A percentile compares a stretch with the other conserved stretches of the same genome.
phyloP scores from a whole-genome alignment of 2,329 filamentous ascomycete genomes.

The Monosporascus sp. region DNA sequence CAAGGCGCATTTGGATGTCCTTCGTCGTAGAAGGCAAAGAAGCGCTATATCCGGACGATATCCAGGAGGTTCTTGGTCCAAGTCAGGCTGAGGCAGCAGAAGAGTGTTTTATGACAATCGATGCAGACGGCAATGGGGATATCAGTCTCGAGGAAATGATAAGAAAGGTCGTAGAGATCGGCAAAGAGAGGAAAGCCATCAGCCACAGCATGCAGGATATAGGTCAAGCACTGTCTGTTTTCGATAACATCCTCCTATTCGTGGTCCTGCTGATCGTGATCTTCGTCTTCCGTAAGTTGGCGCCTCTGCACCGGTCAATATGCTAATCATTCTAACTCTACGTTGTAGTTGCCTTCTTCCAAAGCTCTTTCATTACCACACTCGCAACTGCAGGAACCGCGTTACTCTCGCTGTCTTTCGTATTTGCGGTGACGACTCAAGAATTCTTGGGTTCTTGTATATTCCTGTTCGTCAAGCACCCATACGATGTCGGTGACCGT shows the following conservation, averaged over 20 bases:
- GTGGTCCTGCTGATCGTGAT: constrained; percentile 76
- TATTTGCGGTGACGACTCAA: constrained; percentile 86
- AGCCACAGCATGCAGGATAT: constrained; percentile 95
- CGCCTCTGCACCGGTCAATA: neutral
- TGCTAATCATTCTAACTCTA: neutral
- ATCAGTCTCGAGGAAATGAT: constrained; percentile 96
- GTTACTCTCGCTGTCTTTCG: constrained; percentile 90
- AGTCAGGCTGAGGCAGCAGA: constrained; percentile 72
- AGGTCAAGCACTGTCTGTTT: constrained; percentile 83
- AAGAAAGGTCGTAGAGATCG: constrained; percentile 76
- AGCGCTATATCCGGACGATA: constrained; percentile 70
- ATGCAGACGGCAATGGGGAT: constrained; percentile 86
- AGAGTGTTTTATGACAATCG: constrained; percentile 75
- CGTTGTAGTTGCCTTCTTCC: constrained; percentile 73
- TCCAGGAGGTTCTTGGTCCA: constrained; percentile 79
- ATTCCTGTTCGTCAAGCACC: constrained; percentile 98
- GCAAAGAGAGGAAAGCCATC: constrained; percentile 82
- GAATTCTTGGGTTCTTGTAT: constrained; percentile 98
- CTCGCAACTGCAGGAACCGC: constrained; percentile 87
- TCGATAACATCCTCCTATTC: constrained; percentile 79
- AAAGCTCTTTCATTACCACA: constrained; percentile 76
- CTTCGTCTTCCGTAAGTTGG: constrained; percentile 70
- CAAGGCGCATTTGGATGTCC: constrained; percentile 95
- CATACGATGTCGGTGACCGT: constrained; percentile 91
- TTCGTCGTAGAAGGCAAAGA: constrained; percentile 90